A percentile compares a stretch with the other conserved stretches of the same genome.
phyloP scores from a whole-genome alignment of 164 flowering plant genomes.

The Hamamelis virginiana region DNA sequence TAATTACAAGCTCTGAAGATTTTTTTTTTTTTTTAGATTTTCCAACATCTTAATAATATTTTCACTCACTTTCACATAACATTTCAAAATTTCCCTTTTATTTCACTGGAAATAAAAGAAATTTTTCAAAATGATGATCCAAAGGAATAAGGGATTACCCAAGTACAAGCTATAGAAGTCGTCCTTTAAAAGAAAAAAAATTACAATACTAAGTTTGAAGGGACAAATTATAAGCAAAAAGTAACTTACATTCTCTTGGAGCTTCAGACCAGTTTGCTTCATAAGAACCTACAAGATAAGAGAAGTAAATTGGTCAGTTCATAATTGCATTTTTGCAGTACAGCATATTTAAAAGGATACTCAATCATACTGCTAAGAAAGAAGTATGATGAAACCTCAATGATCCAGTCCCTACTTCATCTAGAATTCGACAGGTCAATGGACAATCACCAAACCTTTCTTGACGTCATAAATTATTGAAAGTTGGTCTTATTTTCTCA shows the following conservation, averaged over 20 bases:
- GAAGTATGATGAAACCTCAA: not conserved
- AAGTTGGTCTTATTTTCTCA: not conserved
- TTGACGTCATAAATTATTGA: too few relatives aligned
- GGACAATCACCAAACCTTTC: too few relatives aligned
- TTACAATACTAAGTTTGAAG: not conserved
- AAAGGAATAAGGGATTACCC: too few relatives aligned
- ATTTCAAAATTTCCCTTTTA: too few relatives aligned
- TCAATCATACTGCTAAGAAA: not conserved
- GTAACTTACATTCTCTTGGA: slow-evolving; percentile 67
- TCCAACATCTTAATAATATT: too few relatives aligned
- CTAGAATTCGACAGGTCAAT: not conserved
- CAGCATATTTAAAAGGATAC: slow-evolving; percentile 1
- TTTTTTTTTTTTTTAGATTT: too few relatives aligned
- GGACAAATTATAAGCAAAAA: not conserved
- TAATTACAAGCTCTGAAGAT: too few relatives aligned
- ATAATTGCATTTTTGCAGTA: not conserved
- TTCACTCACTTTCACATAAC: too few relatives aligned
- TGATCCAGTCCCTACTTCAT: not conserved
- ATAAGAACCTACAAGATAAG: slow-evolving; percentile 57
- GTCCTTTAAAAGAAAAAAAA: too few relatives aligned
- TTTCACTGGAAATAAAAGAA: too few relatives aligned
- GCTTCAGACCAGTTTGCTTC: slow-evolving; percentile 93
- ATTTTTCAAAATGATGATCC: too few relatives aligned
- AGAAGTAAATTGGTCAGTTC: not conserved
- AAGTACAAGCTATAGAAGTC: too few relatives aligned